A percentile compares a stretch with the other conserved stretches of the same genome.
Evolutionary conservation across 2,329 filamentous ascomycete species (phyloP).

Genomic region (Neurospora sp.): DNA sequence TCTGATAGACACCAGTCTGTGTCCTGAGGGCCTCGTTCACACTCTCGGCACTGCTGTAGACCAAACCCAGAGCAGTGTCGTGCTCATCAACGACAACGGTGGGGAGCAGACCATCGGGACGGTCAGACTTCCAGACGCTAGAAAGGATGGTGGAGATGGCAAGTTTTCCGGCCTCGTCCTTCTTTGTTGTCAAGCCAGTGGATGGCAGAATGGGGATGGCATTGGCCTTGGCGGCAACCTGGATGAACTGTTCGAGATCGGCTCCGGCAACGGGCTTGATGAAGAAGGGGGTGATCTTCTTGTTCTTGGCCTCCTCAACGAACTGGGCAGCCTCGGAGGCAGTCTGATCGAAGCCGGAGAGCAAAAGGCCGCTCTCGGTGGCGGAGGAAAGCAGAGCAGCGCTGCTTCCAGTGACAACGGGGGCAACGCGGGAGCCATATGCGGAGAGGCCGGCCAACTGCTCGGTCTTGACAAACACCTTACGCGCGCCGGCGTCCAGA

Average conservation of each 20-base stretch:
- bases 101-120: conserved; percentile 72
- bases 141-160: conserved; percentile 63
- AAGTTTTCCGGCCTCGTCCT: conserved; percentile 48
- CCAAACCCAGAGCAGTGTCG: conserved; percentile 74
- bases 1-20: conserved; percentile 79
- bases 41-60: conserved; percentile 90
- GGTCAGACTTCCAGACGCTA: conserved; percentile 68
- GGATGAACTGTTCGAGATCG: conserved; percentile 36
- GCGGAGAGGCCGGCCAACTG: conserved; percentile 51
- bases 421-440: conserved; percentile 47
- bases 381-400: conserved; percentile 15
- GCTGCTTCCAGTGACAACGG: conserved; percentile 30
- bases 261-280: conserved; percentile 39
- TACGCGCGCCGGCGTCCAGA: conserved; percentile 75
- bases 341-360: conserved; percentile 41
- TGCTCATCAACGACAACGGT: conserved; percentile 87
- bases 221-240: conserved; percentile 36
- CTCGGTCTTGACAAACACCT: conserved; percentile 67
- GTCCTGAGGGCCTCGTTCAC: conserved; percentile 77
- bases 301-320: conserved; percentile 32
- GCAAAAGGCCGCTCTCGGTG: conserved; percentile 40
- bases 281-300: conserved; percentile 38
- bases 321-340: conserved; percentile 32
- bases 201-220: conserved; percentile 70
- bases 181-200: conserved; percentile 56